Percentiles rank a stretch among this genome's conserved stretches.
These are phyloP conservation scores for Apiotrichum veenhuisii DNA, from an alignment of 1,284 basidiomycete genomes.

Conservation along the genomic window DNA sequence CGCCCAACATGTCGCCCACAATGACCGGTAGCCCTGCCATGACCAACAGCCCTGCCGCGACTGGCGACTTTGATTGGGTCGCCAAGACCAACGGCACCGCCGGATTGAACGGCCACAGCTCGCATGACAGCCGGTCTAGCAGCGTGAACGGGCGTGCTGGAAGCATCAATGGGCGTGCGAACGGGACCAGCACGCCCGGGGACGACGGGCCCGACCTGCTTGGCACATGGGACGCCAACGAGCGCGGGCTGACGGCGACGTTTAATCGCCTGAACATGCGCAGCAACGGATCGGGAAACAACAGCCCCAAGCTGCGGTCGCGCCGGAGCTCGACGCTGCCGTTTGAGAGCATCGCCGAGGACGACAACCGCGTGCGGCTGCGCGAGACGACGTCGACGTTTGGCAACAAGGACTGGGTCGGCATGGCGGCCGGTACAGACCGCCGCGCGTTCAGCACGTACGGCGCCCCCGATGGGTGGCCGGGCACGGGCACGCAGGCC, in stretches of 20 bases:
- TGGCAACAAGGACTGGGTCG: conserved; percentile 12
- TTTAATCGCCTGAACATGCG: conserved; percentile 22
- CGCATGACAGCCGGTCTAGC: conserved; percentile 13
- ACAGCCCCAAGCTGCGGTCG: background rate
- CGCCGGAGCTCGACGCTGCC: conserved; percentile 3
- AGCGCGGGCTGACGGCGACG: conserved; percentile 31
- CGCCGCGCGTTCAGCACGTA: conserved; percentile 1
- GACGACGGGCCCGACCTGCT: conserved; percentile 26
- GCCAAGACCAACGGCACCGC: background rate
- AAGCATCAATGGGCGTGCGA: background rate
- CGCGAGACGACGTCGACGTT: conserved; percentile 12
- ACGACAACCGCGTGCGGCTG: conserved; percentile 4
- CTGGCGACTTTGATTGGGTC: background rate
- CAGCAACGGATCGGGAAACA: conserved; percentile 6
- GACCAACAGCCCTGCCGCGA: background rate
- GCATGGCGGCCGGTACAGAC: background rate
- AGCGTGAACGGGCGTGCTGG: conserved; percentile 8
- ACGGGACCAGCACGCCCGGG: background rate
- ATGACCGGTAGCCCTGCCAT: background rate
- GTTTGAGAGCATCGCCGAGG: conserved; percentile 16
- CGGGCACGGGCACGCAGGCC: background rate
- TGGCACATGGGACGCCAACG: conserved; percentile 35
- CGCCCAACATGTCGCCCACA: background rate
- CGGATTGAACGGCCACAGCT: conserved; percentile 16
- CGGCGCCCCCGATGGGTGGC: background rate